phyloP scores from a whole-genome alignment of 495 filamentous ascomycete species.

The Tuber aestivum region DNA sequence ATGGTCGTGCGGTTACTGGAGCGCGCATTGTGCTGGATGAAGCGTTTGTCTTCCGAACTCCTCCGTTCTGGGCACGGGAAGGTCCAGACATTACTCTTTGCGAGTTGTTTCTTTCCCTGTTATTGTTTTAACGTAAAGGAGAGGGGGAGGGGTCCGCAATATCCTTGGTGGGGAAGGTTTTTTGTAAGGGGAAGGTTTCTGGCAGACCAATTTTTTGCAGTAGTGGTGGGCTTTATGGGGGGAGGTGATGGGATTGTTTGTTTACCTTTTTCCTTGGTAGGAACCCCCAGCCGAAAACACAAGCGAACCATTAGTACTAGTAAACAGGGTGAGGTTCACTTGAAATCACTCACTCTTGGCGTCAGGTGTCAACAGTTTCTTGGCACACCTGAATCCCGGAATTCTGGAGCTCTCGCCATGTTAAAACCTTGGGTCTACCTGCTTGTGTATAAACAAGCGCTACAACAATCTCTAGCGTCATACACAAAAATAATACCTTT shows the following conservation, averaged over 20 bases:
- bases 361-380: not conserved
- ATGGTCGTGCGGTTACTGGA: conserved; percentile 18
- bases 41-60: conserved; percentile 27
- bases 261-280: not conserved
- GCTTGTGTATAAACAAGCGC: not conserved
- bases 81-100: conserved; percentile 33
- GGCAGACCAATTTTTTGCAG: not conserved
- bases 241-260: conserved; percentile 2
- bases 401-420: not conserved
- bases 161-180: not conserved
- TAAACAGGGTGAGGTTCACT: not conserved
- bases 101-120: not conserved
- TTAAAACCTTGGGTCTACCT: not conserved
- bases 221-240: not conserved
- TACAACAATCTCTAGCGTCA: not conserved
- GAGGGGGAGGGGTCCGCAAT: not conserved
- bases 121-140: not conserved
- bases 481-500: not conserved
- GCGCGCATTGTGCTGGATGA: conserved; percentile 23
- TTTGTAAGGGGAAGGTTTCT: not conserved
- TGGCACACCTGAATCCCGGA: not conserved
- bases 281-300: not conserved
- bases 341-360: conserved; percentile 1
- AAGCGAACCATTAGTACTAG: not conserved
- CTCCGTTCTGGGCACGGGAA: conserved; percentile 29